Evolutionary conservation across 1,284 basidiomycete species (phyloP).

Genomic region (Kwoniella shivajii): DNA sequence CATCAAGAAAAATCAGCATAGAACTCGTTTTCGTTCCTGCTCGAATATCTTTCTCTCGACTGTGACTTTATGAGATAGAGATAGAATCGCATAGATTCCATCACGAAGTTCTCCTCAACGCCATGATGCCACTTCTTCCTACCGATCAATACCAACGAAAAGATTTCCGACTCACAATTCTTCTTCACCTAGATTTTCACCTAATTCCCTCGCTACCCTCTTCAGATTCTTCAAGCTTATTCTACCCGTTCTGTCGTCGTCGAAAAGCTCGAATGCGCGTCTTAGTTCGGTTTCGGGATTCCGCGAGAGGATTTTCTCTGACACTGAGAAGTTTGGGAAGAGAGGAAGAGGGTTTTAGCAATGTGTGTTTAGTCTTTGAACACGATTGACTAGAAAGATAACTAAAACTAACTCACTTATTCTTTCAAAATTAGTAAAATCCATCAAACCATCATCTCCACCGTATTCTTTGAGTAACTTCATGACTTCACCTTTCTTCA

Average conservation of each 20-base stretch:
- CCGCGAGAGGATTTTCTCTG: constrained; percentile 84
- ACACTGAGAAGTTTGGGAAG: constrained; percentile 64
- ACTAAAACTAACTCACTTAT: constrained; percentile 72
- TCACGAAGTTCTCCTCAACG: no score
- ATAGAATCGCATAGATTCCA: no score
- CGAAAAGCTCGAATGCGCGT: constrained; percentile 93
- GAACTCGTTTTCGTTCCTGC: no score
- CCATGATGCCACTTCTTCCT: no score
- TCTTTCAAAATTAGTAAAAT: constrained; percentile 91
- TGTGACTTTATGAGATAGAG: not conserved
- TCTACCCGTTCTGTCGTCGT: constrained; percentile 93
- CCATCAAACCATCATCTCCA: constrained; percentile 87
- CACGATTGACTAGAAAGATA: not conserved
- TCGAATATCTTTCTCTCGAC: no score
- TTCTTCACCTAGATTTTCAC: constrained; percentile 93
- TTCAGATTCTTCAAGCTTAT: constrained; percentile 89
- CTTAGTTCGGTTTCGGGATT: constrained; percentile 97
- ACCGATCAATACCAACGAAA: not conserved
- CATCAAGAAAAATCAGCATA: no score
- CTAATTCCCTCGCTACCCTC: constrained; percentile 95
- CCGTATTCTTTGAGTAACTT: constrained; percentile 93
- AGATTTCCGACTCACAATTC: constrained; percentile 74
- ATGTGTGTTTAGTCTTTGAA: not conserved
- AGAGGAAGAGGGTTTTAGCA: not conserved
- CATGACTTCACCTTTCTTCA: constrained; percentile 97